These are phyloP conservation scores for Dillenia suffruticosa DNA, from an alignment of 164 flowering plant genomes.

Conservation along the genomic window DNA sequence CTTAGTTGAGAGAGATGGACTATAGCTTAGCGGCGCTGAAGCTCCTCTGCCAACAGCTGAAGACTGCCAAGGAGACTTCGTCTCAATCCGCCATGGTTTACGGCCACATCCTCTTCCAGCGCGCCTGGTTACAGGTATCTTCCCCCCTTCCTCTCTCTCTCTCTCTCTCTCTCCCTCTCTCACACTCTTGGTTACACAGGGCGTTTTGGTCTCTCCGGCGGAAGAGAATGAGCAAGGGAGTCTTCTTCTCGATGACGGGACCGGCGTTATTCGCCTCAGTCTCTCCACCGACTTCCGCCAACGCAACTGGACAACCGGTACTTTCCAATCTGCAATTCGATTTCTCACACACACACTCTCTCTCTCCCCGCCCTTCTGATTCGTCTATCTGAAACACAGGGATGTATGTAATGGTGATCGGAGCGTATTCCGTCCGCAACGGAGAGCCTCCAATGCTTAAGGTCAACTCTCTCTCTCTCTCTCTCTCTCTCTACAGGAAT, in stretches of 20 bases:
- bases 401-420: constrained; percentile 90
- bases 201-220: constrained; percentile 52
- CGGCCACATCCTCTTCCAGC: constrained; percentile 79
- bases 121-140: constrained; percentile 83
- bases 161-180: background rate
- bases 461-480: constrained; percentile 27
- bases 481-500: background rate
- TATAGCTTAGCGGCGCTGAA: constrained; percentile 81
- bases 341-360: background rate
- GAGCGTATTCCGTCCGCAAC: constrained; percentile 33
- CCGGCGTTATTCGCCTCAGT: constrained; percentile 48
- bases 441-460: constrained; percentile 51
- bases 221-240: constrained; percentile 11
- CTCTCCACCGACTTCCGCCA: constrained; percentile 47
- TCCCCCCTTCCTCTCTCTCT: background rate
- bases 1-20: constrained; percentile 47
- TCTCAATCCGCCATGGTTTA: constrained; percentile 45
- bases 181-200: constrained; percentile 30
- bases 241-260: constrained; percentile 72
- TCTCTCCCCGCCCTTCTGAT: background rate
- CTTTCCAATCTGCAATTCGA: too few relatives aligned
- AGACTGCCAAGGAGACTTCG: constrained; percentile 35
- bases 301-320: constrained; percentile 60
- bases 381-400: constrained; percentile 29
- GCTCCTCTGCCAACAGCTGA: constrained; percentile 58